These are phyloP conservation scores for Cornus florida DNA, from an alignment of 148 eudicot species.

Conservation along the genomic window DNA sequence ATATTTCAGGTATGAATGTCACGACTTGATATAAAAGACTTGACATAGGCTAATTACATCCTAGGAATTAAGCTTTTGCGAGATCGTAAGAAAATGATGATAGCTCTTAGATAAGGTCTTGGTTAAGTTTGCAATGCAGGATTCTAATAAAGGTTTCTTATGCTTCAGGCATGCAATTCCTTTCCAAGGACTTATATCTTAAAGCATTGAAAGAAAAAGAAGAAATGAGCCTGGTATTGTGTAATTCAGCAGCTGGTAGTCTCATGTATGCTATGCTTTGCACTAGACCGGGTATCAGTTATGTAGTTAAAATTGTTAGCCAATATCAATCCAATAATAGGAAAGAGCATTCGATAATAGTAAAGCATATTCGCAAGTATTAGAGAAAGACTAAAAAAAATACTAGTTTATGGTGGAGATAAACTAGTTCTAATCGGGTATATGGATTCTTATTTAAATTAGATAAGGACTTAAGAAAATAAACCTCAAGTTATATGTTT, in stretches of 20 bases:
- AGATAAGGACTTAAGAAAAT: not conserved
- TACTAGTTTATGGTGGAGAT: not conserved
- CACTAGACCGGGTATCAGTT: slow-evolving; percentile 1
- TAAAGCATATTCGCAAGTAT: slow-evolving; percentile 3
- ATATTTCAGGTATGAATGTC: not conserved
- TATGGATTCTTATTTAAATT: slow-evolving; percentile 4
- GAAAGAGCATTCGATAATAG: not conserved
- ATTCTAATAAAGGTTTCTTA: not conserved
- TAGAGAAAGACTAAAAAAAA: slow-evolving; percentile 2
- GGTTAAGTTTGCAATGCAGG: not conserved
- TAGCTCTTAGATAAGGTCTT: slow-evolving; percentile 2
- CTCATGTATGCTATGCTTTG: not conserved
- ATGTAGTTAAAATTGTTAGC: not conserved
- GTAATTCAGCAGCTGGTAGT: not conserved
- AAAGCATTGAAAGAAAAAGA: not conserved
- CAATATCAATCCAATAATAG: slow-evolving; percentile 4
- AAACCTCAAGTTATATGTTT: not conserved
- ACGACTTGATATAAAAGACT: slow-evolving; percentile 8
- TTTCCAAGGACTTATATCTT: not conserved
- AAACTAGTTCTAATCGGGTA: not conserved
- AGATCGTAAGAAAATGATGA: slow-evolving; percentile 2
- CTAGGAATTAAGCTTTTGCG: not conserved
- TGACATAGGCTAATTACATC: slow-evolving; percentile 4
- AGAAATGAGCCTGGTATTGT: not conserved
- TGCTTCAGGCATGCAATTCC: not conserved